Base-by-base conservation (phyloP, 305 asterid genomes). In the Galium porrigens region DNA sequence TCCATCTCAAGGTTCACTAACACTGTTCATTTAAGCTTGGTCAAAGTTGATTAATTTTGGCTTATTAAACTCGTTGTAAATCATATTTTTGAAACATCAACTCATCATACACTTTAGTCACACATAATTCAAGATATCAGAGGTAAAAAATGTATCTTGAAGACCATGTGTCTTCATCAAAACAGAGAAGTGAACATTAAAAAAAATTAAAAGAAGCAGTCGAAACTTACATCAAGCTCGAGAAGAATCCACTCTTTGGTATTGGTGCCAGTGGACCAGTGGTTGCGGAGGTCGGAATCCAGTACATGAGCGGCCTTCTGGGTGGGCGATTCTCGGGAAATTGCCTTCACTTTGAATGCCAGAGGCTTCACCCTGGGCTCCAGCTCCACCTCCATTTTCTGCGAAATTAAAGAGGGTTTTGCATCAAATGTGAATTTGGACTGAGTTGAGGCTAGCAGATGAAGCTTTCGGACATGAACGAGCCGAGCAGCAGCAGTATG, bases 161-260 rank as follows among this genome's bases (percentile, higher is more conserved):
- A 42, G 14, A 39, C 14, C 7, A 3, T 11, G 12, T 10, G 49
- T 42, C 49, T 10, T 42, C n/a, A 42, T 42, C n/a, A 42, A 44
- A 44, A 12, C 4, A 44, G 51, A 14, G 14, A 14, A 6, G 11
- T 44, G 6, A 3, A 3, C 4, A 12, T 8, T 3, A 12, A 14
- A 11, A 0, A 34, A 34, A 27, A 27, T 27, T 2, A 44, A 41
- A 10, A 11, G 1, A 44, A 44, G 1, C 18, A 44, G 18, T 6
- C 6, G 0, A 44, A 44, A 44, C 63, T 55, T 85, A 92, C 98
- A 56, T 92, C 96, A 58, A 92, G 90, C 78, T 92, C 95, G 70
- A 92, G 95, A 60, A 92, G 80, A 80, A 92, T 87, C 98, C 96
- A 92, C 63, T 92, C 98, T 67, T 92, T 89, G 64, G 96, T 92